Percentiles rank a stretch among this genome's conserved stretches.
Conservation (phyloP, 2,329 filamentous ascomycete genomes). For the Elsinoe australis region DNA sequence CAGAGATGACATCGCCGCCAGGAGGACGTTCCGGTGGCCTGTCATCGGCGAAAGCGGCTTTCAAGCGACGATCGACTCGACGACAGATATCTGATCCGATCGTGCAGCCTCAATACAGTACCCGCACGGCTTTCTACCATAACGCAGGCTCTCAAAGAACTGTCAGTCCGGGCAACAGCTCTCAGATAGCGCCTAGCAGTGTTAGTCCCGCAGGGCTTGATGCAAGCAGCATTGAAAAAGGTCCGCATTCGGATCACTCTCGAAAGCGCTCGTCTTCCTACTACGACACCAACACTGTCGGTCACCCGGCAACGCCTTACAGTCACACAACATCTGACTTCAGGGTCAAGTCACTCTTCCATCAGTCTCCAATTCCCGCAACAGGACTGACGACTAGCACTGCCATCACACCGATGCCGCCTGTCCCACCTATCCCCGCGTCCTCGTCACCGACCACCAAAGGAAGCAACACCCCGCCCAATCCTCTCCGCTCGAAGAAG, state of each 20-base stretch:
- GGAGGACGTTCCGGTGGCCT: not conserved
- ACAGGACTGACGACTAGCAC: too few relatives aligned
- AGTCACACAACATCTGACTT: constrained; percentile 17
- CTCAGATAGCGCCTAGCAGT: not conserved
- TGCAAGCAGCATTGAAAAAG: not conserved
- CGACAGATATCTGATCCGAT: constrained; percentile 31
- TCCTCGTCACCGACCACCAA: constrained; percentile 28
- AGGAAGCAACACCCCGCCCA: constrained; percentile 29
- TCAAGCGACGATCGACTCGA: constrained; percentile 22
- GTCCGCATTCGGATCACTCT: not conserved
- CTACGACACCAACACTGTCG: constrained; percentile 19
- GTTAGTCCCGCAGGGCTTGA: not conserved
- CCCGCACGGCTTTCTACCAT: constrained; percentile 31
- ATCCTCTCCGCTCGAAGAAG: constrained; percentile 27
- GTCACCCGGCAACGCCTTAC: constrained; percentile 22
- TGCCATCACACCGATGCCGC: constrained; percentile 24
- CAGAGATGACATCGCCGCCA: not conserved
- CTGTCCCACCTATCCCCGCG: constrained; percentile 9
- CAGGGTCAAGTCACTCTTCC: constrained; percentile 21
- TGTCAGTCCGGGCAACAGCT: too few relatives aligned
- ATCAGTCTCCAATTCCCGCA: constrained; percentile 26
- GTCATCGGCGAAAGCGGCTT: constrained; percentile 15
- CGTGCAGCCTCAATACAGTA: constrained; percentile 22
- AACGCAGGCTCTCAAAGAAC: constrained; percentile 19
- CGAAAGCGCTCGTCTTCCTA: constrained; percentile 1